Evolutionary conservation across 176 grass and related monocot species (phyloP).

Genomic region (Oryza officinalis): DNA sequence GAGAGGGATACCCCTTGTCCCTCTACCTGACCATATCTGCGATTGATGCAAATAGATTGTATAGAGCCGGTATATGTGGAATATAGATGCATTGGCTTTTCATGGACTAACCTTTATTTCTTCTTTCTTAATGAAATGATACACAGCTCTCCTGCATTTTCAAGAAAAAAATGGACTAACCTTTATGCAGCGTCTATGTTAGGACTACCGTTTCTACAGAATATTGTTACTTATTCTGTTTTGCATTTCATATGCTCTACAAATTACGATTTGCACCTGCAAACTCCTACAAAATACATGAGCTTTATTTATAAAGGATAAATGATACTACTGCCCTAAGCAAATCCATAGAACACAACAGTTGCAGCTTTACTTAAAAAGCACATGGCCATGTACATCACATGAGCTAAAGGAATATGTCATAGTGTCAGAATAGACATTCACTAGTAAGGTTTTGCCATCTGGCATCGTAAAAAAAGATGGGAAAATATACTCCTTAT

Average conservation of each 20-base stretch:
- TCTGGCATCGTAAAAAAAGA: neutral
- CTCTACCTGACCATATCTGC: too few species aligned
- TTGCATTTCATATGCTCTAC: neutral
- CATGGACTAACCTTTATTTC: neutral
- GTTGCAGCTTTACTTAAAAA: slow-evolving; percentile 6
- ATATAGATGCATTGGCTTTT: neutral
- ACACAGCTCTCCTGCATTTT: too few species aligned
- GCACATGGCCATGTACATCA: neutral
- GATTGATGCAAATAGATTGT: neutral
- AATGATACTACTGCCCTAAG: neutral
- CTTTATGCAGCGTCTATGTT: neutral
- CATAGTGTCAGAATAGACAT: neutral
- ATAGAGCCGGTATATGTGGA: neutral
- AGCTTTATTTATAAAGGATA: too few species aligned
- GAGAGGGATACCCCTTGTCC: too few species aligned
- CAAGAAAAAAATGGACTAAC: neutral
- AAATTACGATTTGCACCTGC: neutral
- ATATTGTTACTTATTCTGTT: neutral
- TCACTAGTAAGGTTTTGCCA: neutral
- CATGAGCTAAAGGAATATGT: neutral
- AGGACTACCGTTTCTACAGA: neutral
- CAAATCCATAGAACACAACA: slow-evolving; percentile 1
- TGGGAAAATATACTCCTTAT: neutral
- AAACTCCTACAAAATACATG: too few species aligned
- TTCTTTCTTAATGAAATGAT: too few species aligned